Evolutionary conservation across 1,139 yeast genomes (phyloP).

Genomic region (Yamadazyma membranifaciens): DNA sequence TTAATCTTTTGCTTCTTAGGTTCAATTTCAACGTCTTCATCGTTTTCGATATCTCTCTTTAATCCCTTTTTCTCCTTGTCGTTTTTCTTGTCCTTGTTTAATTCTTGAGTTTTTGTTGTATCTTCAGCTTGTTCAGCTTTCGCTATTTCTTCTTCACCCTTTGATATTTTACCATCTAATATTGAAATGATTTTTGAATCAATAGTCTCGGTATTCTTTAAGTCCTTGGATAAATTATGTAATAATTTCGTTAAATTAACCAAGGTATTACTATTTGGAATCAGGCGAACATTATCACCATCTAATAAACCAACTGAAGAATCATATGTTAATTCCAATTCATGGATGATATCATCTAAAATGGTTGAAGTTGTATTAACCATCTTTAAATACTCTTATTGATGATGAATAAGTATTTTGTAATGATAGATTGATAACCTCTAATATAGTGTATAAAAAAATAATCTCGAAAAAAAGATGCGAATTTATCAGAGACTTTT

Average conservation of each 20-base stretch:
- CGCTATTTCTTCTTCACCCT: slow-evolving; percentile 28
- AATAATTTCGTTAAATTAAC: slow-evolving; percentile 47
- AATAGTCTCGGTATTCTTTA: slow-evolving; percentile 43
- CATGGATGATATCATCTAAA: slow-evolving; percentile 51
- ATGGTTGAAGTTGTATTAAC: slow-evolving; percentile 40
- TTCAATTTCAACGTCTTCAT: slow-evolving; percentile 12
- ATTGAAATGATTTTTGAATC: slow-evolving; percentile 38
- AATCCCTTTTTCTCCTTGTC: slow-evolving; percentile 4
- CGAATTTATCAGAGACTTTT: neutral
- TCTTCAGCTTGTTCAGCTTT: slow-evolving; percentile 6
- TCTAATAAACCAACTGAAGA: slow-evolving; percentile 57
- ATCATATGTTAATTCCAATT: slow-evolving; percentile 56
- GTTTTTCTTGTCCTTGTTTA: slow-evolving; percentile 1
- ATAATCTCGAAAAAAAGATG: slow-evolving; percentile 3
- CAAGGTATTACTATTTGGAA: slow-evolving; percentile 48
- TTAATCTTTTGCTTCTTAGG: slow-evolving; percentile 12
- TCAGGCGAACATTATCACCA: slow-evolving; percentile 51
- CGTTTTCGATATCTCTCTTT: slow-evolving; percentile 9
- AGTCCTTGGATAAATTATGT: slow-evolving; percentile 46
- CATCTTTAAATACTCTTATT: neutral
- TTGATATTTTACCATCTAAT: slow-evolving; percentile 15
- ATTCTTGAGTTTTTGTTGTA: slow-evolving; percentile 8
- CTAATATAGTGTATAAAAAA: neutral
- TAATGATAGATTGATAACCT: too few species aligned
- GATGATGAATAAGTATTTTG: too few species aligned